phyloP scores from a whole-genome alignment of 106 monocot species.

The Hemerocallis citrina region DNA sequence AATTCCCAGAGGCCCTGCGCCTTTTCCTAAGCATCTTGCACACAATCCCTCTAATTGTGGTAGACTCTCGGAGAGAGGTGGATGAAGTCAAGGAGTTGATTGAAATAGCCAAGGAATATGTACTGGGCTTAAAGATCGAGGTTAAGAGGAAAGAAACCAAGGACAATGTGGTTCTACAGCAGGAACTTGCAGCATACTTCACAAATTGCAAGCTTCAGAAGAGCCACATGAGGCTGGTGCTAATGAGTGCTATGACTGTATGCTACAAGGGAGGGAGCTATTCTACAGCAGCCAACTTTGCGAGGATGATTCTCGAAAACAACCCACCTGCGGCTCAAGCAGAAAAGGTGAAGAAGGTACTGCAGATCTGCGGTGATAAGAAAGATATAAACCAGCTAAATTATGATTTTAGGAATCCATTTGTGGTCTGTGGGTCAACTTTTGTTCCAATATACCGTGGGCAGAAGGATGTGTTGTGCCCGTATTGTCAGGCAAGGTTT shows the following conservation, averaged over 20 bases:
- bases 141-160: conserved; percentile 44
- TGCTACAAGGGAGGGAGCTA: conserved; percentile 48
- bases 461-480: conserved; percentile 51
- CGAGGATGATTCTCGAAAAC: conserved; percentile 44
- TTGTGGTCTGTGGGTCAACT: conserved; percentile 53
- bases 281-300: conserved; percentile 39
- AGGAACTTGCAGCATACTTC: conserved; percentile 63
- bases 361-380: conserved; percentile 38
- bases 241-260: conserved; percentile 44
- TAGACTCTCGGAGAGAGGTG: conserved; percentile 55
- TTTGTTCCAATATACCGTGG: conserved; percentile 59
- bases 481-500: conserved; percentile 38
- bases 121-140: conserved; percentile 51
- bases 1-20: conserved; percentile 44
- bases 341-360: conserved; percentile 35
- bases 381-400: conserved; percentile 37
- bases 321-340: conserved; percentile 36
- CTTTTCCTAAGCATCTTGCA: conserved; percentile 49
- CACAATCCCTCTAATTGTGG: conserved; percentile 42
- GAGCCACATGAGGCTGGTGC: conserved; percentile 34
- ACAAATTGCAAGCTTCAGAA: conserved; percentile 62
- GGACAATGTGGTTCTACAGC: conserved; percentile 35
- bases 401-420: conserved; percentile 57
- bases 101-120: conserved; percentile 40
- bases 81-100: conserved; percentile 65